Percentiles rank a stretch among this genome's conserved stretches.
Conservation (phyloP, 768 basidiomycete genomes). For the Lactarius vividus region DNA sequence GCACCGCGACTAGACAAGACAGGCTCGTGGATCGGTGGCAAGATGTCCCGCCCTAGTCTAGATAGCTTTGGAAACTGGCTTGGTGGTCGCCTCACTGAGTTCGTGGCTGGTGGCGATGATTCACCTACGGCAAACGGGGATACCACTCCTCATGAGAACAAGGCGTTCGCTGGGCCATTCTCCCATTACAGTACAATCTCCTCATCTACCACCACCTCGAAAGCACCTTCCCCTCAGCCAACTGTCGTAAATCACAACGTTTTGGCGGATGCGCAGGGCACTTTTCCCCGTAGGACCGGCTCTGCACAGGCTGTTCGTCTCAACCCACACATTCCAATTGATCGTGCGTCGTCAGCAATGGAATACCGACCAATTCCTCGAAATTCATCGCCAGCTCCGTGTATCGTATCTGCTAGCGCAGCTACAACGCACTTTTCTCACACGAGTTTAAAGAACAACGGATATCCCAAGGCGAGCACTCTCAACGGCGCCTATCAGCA, state of each 20-base stretch:
- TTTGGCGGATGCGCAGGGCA: slow-evolving; percentile 36
- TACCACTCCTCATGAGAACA: slow-evolving; percentile 41
- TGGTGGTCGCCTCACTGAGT: slow-evolving; percentile 87
- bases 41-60: slow-evolving; percentile 85
- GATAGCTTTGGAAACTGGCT: slow-evolving; percentile 92
- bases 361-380: slow-evolving; percentile 55
- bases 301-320: slow-evolving; percentile 64
- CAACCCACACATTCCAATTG: slow-evolving; percentile 51
- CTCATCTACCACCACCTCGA: slow-evolving; percentile 65
- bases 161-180: slow-evolving; percentile 71
- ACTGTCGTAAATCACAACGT: slow-evolving; percentile 38
- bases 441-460: slow-evolving; percentile 34
- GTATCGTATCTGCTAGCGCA: slow-evolving; percentile 52
- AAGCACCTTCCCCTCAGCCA: slow-evolving; percentile 72
- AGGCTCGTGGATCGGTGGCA: slow-evolving; percentile 83
- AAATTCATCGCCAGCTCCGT: slow-evolving; percentile 52
- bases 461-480: slow-evolving; percentile 24
- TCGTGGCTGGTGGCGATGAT: slow-evolving; percentile 84
- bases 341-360: slow-evolving; percentile 76
- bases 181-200: slow-evolving; percentile 92
- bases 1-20: slow-evolving; percentile 72
- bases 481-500: slow-evolving; percentile 3
- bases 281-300: slow-evolving; percentile 54
- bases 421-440: slow-evolving; percentile 52
- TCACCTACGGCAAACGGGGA: slow-evolving; percentile 31